Evolutionary conservation across 2,329 filamentous ascomycete genomes (phyloP).

Genomic region (Xylaria sp.): DNA sequence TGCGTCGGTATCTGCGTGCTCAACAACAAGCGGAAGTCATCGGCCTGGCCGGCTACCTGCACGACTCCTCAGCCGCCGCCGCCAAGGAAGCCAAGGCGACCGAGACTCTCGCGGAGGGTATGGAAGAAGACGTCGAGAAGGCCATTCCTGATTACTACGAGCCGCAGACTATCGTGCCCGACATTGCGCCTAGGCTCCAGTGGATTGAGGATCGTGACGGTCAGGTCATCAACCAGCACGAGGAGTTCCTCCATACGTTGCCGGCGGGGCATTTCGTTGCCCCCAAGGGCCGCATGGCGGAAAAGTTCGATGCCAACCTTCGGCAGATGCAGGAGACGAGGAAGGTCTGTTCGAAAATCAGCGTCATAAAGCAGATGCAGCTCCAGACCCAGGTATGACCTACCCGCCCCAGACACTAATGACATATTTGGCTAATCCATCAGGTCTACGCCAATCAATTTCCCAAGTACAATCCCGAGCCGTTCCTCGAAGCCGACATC

Average conservation of each 20-base stretch:
- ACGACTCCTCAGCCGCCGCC: constrained; percentile 51
- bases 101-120: constrained; percentile 91
- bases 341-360: constrained; percentile 94
- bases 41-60: constrained; percentile 43
- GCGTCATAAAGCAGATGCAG: constrained; percentile 99
- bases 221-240: constrained; percentile 83
- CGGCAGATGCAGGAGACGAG: constrained; percentile 95
- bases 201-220: constrained; percentile 93
- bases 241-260: constrained; percentile 80
- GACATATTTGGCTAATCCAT: constrained; percentile 29
- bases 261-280: constrained; percentile 75
- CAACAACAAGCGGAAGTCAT: constrained; percentile 68
- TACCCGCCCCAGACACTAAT: neutral
- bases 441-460: constrained; percentile 98
- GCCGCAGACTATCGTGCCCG: constrained; percentile 80
- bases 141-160: constrained; percentile 96
- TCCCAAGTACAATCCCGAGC: constrained; percentile 89
- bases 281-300: constrained; percentile 72
- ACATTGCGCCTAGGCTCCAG: constrained; percentile 74
- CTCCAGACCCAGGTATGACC: constrained; percentile 82
- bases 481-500: constrained; percentile 84
- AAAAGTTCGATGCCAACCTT: constrained; percentile 88
- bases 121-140: constrained; percentile 83
- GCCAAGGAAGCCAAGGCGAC: constrained; percentile 55
- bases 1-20: constrained; percentile 84